phyloP scores from a whole-genome alignment of 148 eudicot species.

The Amaranthus palmeri region DNA sequence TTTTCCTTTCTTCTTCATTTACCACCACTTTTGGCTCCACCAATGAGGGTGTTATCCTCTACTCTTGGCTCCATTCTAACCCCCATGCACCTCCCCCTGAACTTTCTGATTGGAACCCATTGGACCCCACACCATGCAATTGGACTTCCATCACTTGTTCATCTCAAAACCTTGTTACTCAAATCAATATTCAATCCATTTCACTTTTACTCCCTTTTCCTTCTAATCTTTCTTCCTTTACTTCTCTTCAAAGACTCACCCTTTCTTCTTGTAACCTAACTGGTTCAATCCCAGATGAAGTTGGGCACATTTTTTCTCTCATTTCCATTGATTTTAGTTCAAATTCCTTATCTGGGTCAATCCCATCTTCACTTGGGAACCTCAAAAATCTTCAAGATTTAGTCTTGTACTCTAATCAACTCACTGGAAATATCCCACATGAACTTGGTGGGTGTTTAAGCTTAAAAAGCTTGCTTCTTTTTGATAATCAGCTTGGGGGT shows the following conservation, averaged over 20 bases:
- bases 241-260: slow-evolving; percentile 27
- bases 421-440: slow-evolving; percentile 45
- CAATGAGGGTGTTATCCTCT: slow-evolving; percentile 25
- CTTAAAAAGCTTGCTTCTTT: slow-evolving; percentile 34
- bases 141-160: slow-evolving; percentile 44
- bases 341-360: slow-evolving; percentile 39
- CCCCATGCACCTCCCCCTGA: slow-evolving; percentile 12
- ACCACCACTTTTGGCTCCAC: slow-evolving; percentile 13
- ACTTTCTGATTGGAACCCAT: slow-evolving; percentile 38
- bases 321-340: slow-evolving; percentile 41
- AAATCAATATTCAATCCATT: slow-evolving; percentile 40
- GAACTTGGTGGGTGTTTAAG: slow-evolving; percentile 35
- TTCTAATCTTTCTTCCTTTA: slow-evolving; percentile 37
- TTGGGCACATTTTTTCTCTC: slow-evolving; percentile 31
- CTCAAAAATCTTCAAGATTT: slow-evolving; percentile 43
- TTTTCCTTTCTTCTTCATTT: background rate
- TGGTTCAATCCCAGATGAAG: slow-evolving; percentile 47
- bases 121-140: slow-evolving; percentile 41
- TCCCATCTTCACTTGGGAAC: slow-evolving; percentile 40
- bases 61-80: slow-evolving; percentile 39
- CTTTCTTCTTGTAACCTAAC: slow-evolving; percentile 46
- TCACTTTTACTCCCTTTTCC: slow-evolving; percentile 40
- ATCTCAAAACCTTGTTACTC: slow-evolving; percentile 24
- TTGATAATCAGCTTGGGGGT: slow-evolving; percentile 46
- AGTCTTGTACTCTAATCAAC: slow-evolving; percentile 48